A percentile compares a stretch with the other conserved stretches of the same genome.
phyloP scores from a whole-genome alignment of 2,329 filamentous ascomycete genomes.

The Aspergillus brunneoviolaceus region DNA sequence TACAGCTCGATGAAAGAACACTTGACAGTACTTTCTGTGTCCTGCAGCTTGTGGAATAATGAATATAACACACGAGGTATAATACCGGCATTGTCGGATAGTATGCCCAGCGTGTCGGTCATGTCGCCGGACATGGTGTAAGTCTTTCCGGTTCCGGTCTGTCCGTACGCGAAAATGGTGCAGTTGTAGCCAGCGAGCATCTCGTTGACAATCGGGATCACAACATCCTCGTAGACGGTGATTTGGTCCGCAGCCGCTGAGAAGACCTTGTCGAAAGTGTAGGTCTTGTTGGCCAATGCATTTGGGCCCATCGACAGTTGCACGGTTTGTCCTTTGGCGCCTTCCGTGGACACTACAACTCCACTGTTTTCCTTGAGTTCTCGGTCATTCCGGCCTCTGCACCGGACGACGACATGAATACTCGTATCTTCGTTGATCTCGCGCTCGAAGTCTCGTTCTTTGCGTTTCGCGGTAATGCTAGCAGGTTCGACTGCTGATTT shows the following conservation, averaged over 20 bases:
- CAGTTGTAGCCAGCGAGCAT: constrained; percentile 95
- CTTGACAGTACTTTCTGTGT: constrained; percentile 84
- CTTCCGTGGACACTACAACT: constrained; percentile 83
- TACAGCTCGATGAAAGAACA: constrained; percentile 99
- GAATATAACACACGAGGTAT: constrained; percentile 87
- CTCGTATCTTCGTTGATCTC: constrained; percentile 80
- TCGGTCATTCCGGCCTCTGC: constrained; percentile 85
- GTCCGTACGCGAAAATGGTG: constrained; percentile 97
- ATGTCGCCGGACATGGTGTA: constrained; percentile 99
- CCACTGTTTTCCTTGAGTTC: constrained; percentile 94
- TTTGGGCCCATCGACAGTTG: constrained; percentile 90
- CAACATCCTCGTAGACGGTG: constrained; percentile 94
- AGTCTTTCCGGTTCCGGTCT: constrained; percentile 97
- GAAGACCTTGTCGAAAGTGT: constrained; percentile 96
- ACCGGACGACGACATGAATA: constrained; percentile 95
- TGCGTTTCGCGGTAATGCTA: constrained; percentile 70
- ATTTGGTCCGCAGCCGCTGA: constrained; percentile 90
- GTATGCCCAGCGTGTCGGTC: constrained; percentile 76
- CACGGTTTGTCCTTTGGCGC: constrained; percentile 79
- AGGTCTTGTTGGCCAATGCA: constrained; percentile 91
- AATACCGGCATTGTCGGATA: constrained; percentile 90
- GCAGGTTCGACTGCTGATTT: constrained; percentile 49
- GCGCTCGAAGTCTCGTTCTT: constrained; percentile 78
- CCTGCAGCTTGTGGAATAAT: constrained; percentile 82
- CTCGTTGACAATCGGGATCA: constrained; percentile 90